These are phyloP conservation scores for Geotrichum restrictum DNA, from an alignment of 1,139 yeast genomes.

Conservation along the genomic window DNA sequence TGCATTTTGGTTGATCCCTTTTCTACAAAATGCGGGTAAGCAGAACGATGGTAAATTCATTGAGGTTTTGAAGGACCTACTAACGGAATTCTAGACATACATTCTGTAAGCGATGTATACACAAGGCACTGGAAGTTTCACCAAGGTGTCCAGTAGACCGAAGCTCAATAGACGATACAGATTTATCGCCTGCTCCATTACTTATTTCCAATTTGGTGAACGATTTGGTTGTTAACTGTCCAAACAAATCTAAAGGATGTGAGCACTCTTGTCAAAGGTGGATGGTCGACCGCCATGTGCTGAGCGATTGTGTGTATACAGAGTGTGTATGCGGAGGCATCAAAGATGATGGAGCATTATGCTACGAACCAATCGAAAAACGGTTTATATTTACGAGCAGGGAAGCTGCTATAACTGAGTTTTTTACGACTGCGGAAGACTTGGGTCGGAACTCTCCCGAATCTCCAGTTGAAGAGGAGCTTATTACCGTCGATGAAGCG, in stretches of 20 bases:
- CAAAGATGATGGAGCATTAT: conserved; percentile 12
- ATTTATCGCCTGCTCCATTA: conserved; percentile 59
- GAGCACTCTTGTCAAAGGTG: conserved; percentile 57
- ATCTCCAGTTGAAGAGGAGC: background rate
- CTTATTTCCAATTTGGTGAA: conserved; percentile 58
- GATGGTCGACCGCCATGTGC: conserved; percentile 53
- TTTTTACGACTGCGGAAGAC: background rate
- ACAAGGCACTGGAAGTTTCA: conserved; percentile 36
- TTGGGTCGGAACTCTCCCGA: background rate
- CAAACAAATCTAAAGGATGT: conserved; percentile 55
- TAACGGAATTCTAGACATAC: conserved; percentile 29
- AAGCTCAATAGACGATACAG: conserved; percentile 45
- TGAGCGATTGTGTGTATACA: conserved; percentile 50
- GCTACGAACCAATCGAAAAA: conserved; percentile 14
- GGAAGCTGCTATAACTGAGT: background rate
- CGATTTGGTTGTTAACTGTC: conserved; percentile 56
- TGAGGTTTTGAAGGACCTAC: conserved; percentile 46
- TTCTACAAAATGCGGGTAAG: conserved; percentile 36
- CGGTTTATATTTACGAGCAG: conserved; percentile 10
- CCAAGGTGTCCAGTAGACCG: conserved; percentile 61
- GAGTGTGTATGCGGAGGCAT: conserved; percentile 44
- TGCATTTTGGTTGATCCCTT: conserved; percentile 36
- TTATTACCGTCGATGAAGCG: too few species aligned
- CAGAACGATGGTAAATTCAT: conserved; percentile 17
- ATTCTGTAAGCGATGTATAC: conserved; percentile 34